Evolutionary conservation across 2,329 filamentous ascomycete genomes (phyloP).

Genomic region (Saccharata proteae): DNA sequence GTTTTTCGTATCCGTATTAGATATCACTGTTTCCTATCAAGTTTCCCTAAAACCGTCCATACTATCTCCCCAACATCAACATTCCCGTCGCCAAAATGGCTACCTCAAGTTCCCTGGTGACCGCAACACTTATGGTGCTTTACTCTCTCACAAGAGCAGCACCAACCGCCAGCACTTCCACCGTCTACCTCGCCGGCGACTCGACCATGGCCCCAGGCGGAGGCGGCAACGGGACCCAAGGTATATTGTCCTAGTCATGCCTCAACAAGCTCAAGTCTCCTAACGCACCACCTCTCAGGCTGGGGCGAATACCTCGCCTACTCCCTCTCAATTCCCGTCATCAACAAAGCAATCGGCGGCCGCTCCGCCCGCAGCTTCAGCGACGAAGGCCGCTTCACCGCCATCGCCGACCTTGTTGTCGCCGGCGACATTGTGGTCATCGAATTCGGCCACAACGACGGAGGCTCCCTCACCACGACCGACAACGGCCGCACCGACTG

Average conservation of each 20-base stretch:
- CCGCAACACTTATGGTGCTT: too few species aligned
- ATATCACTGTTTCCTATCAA: too few species aligned
- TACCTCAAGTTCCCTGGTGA: too few species aligned
- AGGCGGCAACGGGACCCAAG: conserved; percentile 25
- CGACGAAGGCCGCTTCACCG: conserved; percentile 49
- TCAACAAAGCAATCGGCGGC: conserved; percentile 52
- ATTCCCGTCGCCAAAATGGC: too few species aligned
- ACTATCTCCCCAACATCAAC: too few species aligned
- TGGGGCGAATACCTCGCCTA: conserved; percentile 50
- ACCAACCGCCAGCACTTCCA: too few species aligned
- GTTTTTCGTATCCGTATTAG: too few species aligned
- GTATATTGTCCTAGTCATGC: conserved; percentile 1
- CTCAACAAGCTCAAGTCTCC: background rate
- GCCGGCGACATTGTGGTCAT: conserved; percentile 53
- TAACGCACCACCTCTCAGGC: conserved; percentile 23
- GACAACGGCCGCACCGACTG: conserved; percentile 52
- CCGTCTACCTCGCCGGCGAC: conserved; percentile 43
- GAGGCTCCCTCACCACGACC: conserved; percentile 37
- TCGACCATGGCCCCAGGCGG: conserved; percentile 42
- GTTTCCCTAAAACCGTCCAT: too few species aligned
- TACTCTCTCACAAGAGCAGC: too few species aligned
- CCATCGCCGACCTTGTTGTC: conserved; percentile 39
- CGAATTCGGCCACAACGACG: conserved; percentile 56
- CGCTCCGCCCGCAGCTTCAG: conserved; percentile 54
- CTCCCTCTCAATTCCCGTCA: conserved; percentile 33